Evolutionary conservation across 176 grass and related monocot species (phyloP).

Genomic region (Triticum monococcum): DNA sequence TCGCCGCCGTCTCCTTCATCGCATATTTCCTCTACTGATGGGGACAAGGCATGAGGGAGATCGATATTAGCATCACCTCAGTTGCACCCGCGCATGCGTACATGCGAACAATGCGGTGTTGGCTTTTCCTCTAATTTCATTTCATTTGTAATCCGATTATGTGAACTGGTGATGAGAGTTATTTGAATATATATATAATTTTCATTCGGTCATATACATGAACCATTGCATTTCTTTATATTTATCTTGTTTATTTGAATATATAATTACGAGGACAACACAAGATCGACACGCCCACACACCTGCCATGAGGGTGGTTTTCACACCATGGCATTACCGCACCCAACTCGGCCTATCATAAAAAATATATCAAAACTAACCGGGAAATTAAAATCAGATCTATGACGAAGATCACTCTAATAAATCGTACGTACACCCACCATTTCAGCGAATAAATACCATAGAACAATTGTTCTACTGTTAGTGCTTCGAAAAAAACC

Average conservation of each 20-base stretch:
- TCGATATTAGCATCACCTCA: neutral
- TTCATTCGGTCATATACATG: neutral
- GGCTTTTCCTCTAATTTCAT: neutral
- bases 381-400: too few species aligned
- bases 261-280: too few species aligned
- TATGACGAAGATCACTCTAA: too few species aligned
- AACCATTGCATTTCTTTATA: neutral
- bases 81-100: neutral
- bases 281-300: too few species aligned
- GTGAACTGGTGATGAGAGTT: neutral
- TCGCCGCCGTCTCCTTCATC: neutral
- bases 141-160: neutral
- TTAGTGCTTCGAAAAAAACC: too few species aligned
- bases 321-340: too few species aligned
- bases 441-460: too few species aligned
- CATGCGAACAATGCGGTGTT: neutral
- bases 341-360: too few species aligned
- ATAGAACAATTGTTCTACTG: too few species aligned
- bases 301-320: too few species aligned
- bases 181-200: neutral
- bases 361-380: too few species aligned
- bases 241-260: neutral
- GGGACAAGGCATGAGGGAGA: neutral
- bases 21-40: slow-evolving; percentile 2
- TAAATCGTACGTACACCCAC: too few species aligned